Conservation (phyloP, 2,329 filamentous ascomycete species). For the Curvularia lunata region DNA sequence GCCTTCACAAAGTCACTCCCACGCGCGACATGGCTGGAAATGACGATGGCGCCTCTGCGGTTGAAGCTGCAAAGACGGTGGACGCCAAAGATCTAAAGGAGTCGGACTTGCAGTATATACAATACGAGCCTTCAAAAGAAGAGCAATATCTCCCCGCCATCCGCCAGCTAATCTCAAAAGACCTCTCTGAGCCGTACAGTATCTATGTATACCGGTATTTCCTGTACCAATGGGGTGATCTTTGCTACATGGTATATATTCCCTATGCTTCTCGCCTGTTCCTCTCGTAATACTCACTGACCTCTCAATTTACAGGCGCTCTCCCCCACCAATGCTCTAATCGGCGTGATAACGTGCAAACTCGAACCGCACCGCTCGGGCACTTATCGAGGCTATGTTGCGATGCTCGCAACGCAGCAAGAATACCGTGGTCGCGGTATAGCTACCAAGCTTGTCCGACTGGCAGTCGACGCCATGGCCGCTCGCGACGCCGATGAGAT, state of each 20-base stretch:
- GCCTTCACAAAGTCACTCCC: neutral
- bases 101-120: constrained; percentile 61
- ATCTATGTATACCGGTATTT: constrained; percentile 99
- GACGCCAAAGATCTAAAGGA: constrained; percentile 8
- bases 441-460: constrained; percentile 82
- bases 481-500: constrained; percentile 87
- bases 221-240: constrained; percentile 93
- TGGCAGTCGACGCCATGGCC: constrained; percentile 90
- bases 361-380: constrained; percentile 88
- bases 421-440: constrained; percentile 83
- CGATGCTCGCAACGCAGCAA: constrained; percentile 93
- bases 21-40: constrained; percentile 11
- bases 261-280: neutral
- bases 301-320: constrained; percentile 34
- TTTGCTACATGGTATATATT: constrained; percentile 84
- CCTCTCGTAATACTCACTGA: neutral
- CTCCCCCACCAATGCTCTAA: constrained; percentile 61
- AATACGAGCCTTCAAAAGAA: constrained; percentile 66
- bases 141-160: constrained; percentile 80
- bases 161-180: constrained; percentile 90
- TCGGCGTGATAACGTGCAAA: constrained; percentile 94
- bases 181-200: constrained; percentile 96
- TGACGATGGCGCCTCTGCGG: constrained; percentile 4
- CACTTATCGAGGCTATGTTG: constrained; percentile 91
- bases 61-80: neutral